These are phyloP conservation scores for Aspergillus carlsbadensis DNA, from an alignment of 495 filamentous ascomycete species.

Conservation along the genomic window DNA sequence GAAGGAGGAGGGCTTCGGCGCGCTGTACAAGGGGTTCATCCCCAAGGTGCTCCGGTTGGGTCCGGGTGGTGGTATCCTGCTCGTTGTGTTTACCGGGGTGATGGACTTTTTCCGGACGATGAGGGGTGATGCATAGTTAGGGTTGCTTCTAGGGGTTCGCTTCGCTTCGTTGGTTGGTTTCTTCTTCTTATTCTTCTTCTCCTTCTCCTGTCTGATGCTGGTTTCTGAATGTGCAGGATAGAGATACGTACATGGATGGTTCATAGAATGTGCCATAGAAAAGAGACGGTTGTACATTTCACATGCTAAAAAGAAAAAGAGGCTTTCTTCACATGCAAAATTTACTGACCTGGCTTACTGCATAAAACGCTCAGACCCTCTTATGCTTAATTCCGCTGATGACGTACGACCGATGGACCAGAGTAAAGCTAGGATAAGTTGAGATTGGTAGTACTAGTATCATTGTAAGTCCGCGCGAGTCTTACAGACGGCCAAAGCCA, in stretches of 20 bases:
- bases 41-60: conserved; percentile 91
- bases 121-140: conserved; percentile 30
- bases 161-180: too few species aligned
- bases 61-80: conserved; percentile 85
- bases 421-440: background rate
- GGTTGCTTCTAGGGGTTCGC: too few species aligned
- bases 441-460: background rate
- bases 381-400: too few species aligned
- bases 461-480: background rate
- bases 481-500: background rate
- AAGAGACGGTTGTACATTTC: background rate
- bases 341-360: too few species aligned
- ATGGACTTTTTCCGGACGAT: conserved; percentile 85
- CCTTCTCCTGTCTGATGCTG: background rate
- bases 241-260: conserved; percentile 1
- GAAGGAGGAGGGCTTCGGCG: conserved; percentile 88
- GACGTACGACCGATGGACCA: too few species aligned
- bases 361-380: too few species aligned
- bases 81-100: conserved; percentile 89
- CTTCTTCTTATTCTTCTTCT: background rate
- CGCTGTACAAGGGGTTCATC: conserved; percentile 95
- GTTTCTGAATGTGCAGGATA: background rate
- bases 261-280: conserved; percentile 5
- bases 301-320: too few species aligned
- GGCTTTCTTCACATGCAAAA: too few species aligned